These are phyloP conservation scores for Dryas octopetala DNA, from an alignment of 306 rosid genomes.

Conservation along the genomic window DNA sequence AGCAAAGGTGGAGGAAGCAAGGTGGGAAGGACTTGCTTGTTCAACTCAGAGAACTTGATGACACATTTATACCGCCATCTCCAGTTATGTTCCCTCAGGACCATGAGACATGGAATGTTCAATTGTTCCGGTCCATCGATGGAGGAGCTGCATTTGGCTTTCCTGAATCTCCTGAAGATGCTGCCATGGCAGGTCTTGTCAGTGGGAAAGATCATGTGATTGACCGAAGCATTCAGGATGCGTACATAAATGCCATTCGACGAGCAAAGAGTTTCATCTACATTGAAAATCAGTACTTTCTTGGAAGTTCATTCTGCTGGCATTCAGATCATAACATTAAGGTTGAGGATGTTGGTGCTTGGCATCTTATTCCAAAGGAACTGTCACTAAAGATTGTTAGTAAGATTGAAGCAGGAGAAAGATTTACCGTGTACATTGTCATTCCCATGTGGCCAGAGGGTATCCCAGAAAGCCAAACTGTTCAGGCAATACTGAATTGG, in stretches of 20 bases:
- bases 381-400: constrained; percentile 53
- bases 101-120: constrained; percentile 47
- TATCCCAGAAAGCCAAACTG: constrained; percentile 42
- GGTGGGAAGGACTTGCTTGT: constrained; percentile 33
- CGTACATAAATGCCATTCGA: constrained; percentile 48
- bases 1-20: constrained; percentile 53
- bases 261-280: constrained; percentile 45
- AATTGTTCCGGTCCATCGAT: constrained; percentile 47
- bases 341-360: constrained; percentile 38
- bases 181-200: constrained; percentile 27
- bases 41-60: constrained; percentile 20
- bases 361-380: constrained; percentile 49
- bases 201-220: constrained; percentile 30
- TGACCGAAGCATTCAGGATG: constrained; percentile 52
- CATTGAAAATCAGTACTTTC: constrained; percentile 53
- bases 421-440: constrained; percentile 44
- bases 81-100: constrained; percentile 29
- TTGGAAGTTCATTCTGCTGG: constrained; percentile 53
- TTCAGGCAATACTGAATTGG: constrained; percentile 49
- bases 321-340: constrained; percentile 20
- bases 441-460: constrained; percentile 69
- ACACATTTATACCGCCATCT: constrained; percentile 32
- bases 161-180: constrained; percentile 29
- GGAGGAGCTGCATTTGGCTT: constrained; percentile 45
- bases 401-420: constrained; percentile 55